Base-by-base conservation (phyloP, 352 stramenopile species). In the Phytophthora agathidicida region DNA sequence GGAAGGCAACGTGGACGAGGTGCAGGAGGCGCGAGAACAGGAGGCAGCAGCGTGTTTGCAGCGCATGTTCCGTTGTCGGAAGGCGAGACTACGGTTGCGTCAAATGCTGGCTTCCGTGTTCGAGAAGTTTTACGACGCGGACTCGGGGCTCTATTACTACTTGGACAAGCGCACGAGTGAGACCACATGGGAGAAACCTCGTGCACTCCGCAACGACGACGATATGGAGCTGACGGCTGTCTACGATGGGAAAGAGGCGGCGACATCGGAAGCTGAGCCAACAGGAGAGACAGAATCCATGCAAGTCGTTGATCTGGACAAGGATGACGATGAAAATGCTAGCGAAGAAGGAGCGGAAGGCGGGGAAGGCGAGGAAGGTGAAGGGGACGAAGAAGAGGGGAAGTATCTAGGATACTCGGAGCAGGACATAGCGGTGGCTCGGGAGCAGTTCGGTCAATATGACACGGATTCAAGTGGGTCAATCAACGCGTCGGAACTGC, bases 171-270 rank as follows among this genome's bases (percentile, higher is more conserved):
- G 70, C 13, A 89, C 81, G 22, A 71, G 78, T 17, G 72, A 91
- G 63, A 91, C 75, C 23, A 88, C 80, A 44, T 94, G 84, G 82
- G 74, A 88, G 33, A 92, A 91, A 44, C 84, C 82, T 16, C 72
- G 61, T 22, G 36, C 72, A n/a, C 68, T 93, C 14, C 73, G 73
- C 22, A 36, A 37, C 7, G 64, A 77, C 7, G 69, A 82, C 3
- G 80, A 91, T 42, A 66, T 89, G 31, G 62, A 65, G 26, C 42
- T 89, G 7, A 73, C 76, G 43, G 56, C 53, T 7, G 61, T 72
- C 3, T 77, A 82, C 22, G 39, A 67, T 33, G 49, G 36, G 35
- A 65, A 61, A 30, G 45, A 57, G n/a, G 48, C 26, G 23, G 23
- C 22, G 24, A 62, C 19, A 19, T 53, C 49, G 0, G 43, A 52